Evolutionary conservation across 179 eudicot species (phyloP).

Genomic region (Gypsophila paniculata): DNA sequence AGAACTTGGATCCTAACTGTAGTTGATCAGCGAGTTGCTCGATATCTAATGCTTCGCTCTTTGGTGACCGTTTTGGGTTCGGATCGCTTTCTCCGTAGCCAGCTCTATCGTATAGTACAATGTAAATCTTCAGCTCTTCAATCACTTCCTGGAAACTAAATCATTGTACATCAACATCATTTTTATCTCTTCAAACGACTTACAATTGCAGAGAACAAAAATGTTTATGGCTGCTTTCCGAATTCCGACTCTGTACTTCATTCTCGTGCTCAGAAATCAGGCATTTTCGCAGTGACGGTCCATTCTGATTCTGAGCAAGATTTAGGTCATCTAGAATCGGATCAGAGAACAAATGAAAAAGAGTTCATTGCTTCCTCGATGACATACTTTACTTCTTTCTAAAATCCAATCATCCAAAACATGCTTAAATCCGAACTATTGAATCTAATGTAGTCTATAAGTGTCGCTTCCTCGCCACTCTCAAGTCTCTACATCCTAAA

Average conservation of each 20-base stretch:
- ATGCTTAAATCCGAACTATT: background rate
- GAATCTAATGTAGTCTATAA: constrained; percentile 17
- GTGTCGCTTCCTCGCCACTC: too few relatives aligned
- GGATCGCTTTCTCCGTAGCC: constrained; percentile 48
- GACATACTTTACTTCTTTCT: background rate
- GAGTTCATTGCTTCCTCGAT: constrained; percentile 10
- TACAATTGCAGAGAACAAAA: too few relatives aligned
- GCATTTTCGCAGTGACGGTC: background rate
- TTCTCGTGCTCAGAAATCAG: too few relatives aligned
- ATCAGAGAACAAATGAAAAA: too few relatives aligned
- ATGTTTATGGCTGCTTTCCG: too few relatives aligned
- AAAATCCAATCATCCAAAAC: constrained; percentile 8
- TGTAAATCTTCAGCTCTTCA: constrained; percentile 36
- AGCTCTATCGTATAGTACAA: constrained; percentile 40
- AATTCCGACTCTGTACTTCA: too few relatives aligned
- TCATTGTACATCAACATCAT: constrained; percentile 30
- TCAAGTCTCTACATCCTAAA: too few relatives aligned
- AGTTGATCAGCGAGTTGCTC: constrained; percentile 47
- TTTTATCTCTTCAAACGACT: too few relatives aligned
- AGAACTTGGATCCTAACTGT: constrained; percentile 38
- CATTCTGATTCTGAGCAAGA: too few relatives aligned
- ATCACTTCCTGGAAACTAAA: constrained; percentile 37
- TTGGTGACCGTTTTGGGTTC: constrained; percentile 34
- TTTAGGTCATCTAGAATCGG: too few relatives aligned
- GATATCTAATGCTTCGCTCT: constrained; percentile 41